These are phyloP conservation scores for Saxophila tyrrhenica DNA, from an alignment of 495 filamentous ascomycete species.

Conservation along the genomic window DNA sequence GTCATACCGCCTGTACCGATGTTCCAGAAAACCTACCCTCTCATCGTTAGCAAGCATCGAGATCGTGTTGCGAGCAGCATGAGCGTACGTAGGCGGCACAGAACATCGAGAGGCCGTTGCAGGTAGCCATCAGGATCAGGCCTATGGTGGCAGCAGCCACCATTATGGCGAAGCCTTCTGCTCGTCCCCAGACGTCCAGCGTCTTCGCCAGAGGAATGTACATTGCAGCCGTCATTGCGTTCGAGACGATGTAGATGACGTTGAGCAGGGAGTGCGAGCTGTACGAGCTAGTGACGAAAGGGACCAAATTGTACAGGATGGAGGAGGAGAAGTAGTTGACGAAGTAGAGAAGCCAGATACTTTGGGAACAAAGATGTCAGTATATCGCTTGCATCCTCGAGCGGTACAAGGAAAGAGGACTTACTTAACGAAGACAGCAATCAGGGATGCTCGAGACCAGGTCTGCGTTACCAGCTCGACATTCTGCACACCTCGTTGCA, in stretches of 20 bases:
- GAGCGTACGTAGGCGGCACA: constrained; percentile 28
- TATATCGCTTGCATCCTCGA: not conserved
- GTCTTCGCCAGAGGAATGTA: constrained; percentile 11
- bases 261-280: constrained; percentile 38
- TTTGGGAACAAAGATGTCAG: constrained; percentile 11
- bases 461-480: constrained; percentile 38
- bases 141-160: constrained; percentile 23
- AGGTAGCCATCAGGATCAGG: constrained; percentile 42
- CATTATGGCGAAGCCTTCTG: constrained; percentile 20
- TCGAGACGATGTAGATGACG: constrained; percentile 21
- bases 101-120: constrained; percentile 35
- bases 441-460: constrained; percentile 37
- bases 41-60: not conserved
- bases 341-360: constrained; percentile 42
- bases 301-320: constrained; percentile 31
- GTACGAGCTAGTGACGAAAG: constrained; percentile 40
- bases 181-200: constrained; percentile 9
- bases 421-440: constrained; percentile 37
- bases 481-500: constrained; percentile 30
- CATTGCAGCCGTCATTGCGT: constrained; percentile 1
- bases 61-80: not conserved
- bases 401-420: not conserved
- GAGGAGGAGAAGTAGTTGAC: constrained; percentile 38
- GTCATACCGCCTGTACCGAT: constrained; percentile 28
- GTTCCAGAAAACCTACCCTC: constrained; percentile 29